Evolutionary conservation across 768 basidiomycete species (phyloP).

Genomic region (Cantharellus anzutake): DNA sequence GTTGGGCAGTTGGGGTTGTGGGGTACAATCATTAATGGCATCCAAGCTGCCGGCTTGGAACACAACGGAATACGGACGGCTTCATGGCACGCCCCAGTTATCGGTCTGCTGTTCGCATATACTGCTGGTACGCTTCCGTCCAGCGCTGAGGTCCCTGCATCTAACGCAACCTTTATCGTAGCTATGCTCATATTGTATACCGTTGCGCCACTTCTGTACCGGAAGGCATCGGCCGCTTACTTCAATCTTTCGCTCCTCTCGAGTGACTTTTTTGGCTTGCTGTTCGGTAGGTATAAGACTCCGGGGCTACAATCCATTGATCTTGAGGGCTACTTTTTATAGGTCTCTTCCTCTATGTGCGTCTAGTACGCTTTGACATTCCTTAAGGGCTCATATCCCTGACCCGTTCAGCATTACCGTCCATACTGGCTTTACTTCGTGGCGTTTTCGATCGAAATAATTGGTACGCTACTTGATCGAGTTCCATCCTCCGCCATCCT

Average conservation of each 20-base stretch:
- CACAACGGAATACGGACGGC: slow-evolving; percentile 43
- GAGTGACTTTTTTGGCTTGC: slow-evolving; percentile 71
- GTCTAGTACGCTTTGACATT: slow-evolving; percentile 10
- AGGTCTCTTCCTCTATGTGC: slow-evolving; percentile 36
- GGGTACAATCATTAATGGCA: slow-evolving; percentile 60
- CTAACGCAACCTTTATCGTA: slow-evolving; percentile 8
- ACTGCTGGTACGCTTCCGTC: slow-evolving; percentile 20
- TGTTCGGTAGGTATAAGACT: slow-evolving; percentile 31
- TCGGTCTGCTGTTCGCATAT: slow-evolving; percentile 34
- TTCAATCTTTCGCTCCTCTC: slow-evolving; percentile 76
- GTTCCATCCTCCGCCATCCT: neutral
- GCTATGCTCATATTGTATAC: slow-evolving; percentile 80
- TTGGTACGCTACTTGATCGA: neutral
- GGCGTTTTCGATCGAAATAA: slow-evolving; percentile 34
- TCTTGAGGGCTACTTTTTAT: neutral
- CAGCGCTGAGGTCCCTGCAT: neutral
- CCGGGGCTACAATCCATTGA: slow-evolving; percentile 1
- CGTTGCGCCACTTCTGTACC: slow-evolving; percentile 67
- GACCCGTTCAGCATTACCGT: slow-evolving; percentile 37
- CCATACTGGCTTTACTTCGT: slow-evolving; percentile 86
- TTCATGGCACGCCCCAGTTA: slow-evolving; percentile 53
- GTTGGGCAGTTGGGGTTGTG: slow-evolving; percentile 77
- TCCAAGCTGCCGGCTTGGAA: slow-evolving; percentile 54
- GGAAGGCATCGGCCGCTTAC: slow-evolving; percentile 68
- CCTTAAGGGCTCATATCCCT: slow-evolving; percentile 8